Conservation (phyloP, 208 protist species). For the Novymonas esmeraldas region DNA sequence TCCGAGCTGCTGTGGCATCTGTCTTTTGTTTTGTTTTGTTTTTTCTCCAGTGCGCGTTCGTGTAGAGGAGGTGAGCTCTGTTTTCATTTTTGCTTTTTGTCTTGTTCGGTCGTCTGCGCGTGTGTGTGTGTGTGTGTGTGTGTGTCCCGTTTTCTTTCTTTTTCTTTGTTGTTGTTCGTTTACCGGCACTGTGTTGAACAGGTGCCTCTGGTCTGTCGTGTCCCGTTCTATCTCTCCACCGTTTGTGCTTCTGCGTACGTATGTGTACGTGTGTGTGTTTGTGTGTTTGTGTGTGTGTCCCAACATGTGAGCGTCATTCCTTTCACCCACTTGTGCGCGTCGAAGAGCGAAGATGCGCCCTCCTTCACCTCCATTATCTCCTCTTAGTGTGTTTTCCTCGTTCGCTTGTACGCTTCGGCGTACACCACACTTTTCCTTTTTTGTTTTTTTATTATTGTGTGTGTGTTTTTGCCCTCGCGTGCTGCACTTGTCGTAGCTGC, state of each 20-base stretch:
- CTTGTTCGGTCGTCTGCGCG: background rate
- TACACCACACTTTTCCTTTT: background rate
- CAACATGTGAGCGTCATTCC: background rate
- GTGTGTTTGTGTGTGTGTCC: slow-evolving; percentile 3
- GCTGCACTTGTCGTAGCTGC: too few relatives aligned
- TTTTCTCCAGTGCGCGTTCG: background rate
- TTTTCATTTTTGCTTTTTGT: background rate
- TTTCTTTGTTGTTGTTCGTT: too few relatives aligned
- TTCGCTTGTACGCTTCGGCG: background rate
- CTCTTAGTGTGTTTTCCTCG: background rate
- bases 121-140: background rate
- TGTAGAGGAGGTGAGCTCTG: background rate
- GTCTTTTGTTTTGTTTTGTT: background rate
- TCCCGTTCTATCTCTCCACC: background rate
- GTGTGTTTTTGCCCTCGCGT: too few relatives aligned
- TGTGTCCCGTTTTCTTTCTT: too few relatives aligned
- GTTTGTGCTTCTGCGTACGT: background rate
- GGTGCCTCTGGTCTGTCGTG: background rate
- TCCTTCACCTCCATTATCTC: too few relatives aligned
- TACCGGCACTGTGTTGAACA: too few relatives aligned
- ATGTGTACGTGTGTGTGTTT: background rate
- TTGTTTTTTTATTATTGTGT: background rate
- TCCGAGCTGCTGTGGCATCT: background rate
- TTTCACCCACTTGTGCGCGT: too few relatives aligned
- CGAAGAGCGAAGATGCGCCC: background rate